A percentile compares a stretch with the other conserved stretches of the same genome.
Evolutionary conservation across 345 rosid genomes (phyloP).

Genomic region (Salix caprea): DNA sequence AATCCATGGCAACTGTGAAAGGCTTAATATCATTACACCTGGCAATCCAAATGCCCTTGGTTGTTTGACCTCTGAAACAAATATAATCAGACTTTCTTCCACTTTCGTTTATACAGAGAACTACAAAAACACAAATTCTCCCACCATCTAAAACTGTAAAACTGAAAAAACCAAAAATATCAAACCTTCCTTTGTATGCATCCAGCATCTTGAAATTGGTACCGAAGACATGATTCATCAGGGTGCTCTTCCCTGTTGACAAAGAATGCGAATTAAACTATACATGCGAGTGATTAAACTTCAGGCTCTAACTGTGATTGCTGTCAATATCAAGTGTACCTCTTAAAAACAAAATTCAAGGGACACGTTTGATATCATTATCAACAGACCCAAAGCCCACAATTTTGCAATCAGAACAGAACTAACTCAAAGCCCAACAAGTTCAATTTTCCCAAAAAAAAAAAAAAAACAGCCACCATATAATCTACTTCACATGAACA

Average conservation of each 20-base stretch:
- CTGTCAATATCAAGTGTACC: too few relatives aligned
- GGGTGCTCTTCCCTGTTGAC: neutral
- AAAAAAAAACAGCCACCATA: too few relatives aligned
- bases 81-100: neutral
- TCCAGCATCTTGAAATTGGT: neutral
- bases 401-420: too few relatives aligned
- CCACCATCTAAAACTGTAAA: slow-evolving; percentile 9
- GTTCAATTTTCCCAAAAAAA: too few relatives aligned
- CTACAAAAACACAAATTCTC: neutral
- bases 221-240: neutral
- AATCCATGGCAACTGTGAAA: slow-evolving; percentile 60
- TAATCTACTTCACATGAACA: neutral
- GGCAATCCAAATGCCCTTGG: neutral
- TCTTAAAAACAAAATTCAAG: too few relatives aligned
- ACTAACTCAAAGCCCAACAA: too few relatives aligned
- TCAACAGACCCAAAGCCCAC: too few relatives aligned
- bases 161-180: neutral
- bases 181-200: neutral
- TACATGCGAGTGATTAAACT: neutral
- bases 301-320: too few relatives aligned
- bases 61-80: neutral
- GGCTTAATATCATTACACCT: slow-evolving; percentile 53
- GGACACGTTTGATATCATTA: too few relatives aligned
- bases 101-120: neutral
- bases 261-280: neutral